Percentiles rank a stretch among this genome's conserved stretches.
Conservation (phyloP, 2,329 filamentous ascomycete genomes). For the Alternaria hordeiaustralica region DNA sequence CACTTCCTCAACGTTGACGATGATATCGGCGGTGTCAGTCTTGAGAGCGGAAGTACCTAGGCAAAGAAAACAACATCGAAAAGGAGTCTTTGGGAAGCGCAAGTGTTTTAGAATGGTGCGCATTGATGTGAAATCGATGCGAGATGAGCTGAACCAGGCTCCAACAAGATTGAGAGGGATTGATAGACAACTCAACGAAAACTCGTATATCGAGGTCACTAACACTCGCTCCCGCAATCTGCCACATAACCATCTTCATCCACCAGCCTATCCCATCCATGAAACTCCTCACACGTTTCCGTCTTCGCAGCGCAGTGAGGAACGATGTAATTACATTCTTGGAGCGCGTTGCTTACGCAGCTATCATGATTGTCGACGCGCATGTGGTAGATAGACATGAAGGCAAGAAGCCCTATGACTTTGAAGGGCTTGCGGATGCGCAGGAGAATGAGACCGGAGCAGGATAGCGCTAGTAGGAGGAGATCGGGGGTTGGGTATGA, state of each 20-base stretch:
- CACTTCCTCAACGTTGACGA: background rate
- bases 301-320: background rate
- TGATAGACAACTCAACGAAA: too few relatives aligned
- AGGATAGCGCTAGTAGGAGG: background rate
- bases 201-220: too few relatives aligned
- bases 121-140: background rate
- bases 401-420: background rate
- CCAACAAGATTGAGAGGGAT: too few relatives aligned
- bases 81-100: background rate
- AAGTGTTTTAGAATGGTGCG: background rate
- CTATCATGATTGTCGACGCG: background rate
- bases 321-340: background rate
- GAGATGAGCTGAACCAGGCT: too few relatives aligned
- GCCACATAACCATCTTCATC: background rate
- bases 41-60: background rate
- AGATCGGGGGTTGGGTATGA: background rate
- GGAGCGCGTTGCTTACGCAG: background rate
- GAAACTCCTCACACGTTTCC: background rate
- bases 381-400: background rate
- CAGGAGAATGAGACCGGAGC: background rate
- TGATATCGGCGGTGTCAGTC: background rate
- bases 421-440: background rate
- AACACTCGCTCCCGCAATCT: too few relatives aligned
- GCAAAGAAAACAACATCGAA: background rate
- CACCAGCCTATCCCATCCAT: background rate